Conservation (phyloP, 2,329 filamentous ascomycete species). For the Bipolaris gigantea region DNA sequence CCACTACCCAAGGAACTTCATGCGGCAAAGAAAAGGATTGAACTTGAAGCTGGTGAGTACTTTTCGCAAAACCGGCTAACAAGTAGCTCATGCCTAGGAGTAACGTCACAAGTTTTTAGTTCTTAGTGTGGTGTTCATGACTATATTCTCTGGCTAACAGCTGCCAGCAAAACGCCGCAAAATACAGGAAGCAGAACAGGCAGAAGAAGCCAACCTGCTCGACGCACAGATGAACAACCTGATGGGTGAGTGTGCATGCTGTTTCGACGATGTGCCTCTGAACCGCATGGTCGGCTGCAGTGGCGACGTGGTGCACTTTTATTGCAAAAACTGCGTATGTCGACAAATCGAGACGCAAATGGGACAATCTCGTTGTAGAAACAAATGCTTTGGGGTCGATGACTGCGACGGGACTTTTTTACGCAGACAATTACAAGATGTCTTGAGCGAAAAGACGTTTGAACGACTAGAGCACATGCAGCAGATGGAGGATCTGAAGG, state of each 20-base stretch:
- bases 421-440: constrained; percentile 56
- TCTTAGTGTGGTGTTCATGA: background rate
- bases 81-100: background rate
- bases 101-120: background rate
- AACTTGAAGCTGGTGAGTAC: constrained; percentile 24
- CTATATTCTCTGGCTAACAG: constrained; percentile 5
- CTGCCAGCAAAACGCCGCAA: constrained; percentile 31
- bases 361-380: constrained; percentile 67
- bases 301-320: constrained; percentile 62
- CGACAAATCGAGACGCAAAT: constrained; percentile 68
- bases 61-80: background rate
- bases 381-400: constrained; percentile 68
- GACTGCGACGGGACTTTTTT: constrained; percentile 65
- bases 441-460: constrained; percentile 61
- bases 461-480: constrained; percentile 70
- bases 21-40: constrained; percentile 34
- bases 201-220: constrained; percentile 44
- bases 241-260: constrained; percentile 70
- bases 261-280: constrained; percentile 66
- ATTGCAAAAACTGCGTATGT: constrained; percentile 69
- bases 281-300: constrained; percentile 72
- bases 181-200: constrained; percentile 22
- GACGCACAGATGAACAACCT: constrained; percentile 45
- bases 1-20: constrained; percentile 36
- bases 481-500: constrained; percentile 68